These are phyloP conservation scores for Starmerella lactis-condensi DNA, from an alignment of 805 yeast genomes.

Conservation along the genomic window DNA sequence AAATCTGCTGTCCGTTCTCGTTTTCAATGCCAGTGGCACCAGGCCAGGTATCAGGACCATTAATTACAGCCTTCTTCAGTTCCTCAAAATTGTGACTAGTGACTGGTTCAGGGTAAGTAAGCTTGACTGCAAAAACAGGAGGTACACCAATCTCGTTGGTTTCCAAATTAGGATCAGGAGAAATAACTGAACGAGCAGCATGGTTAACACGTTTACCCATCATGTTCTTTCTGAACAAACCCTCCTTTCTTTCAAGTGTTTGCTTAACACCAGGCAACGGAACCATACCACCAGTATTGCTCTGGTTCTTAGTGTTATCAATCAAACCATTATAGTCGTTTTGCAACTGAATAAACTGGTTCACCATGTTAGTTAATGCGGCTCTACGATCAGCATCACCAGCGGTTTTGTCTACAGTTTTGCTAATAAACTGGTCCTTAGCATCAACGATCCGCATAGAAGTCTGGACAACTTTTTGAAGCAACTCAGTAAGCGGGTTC, in stretches of 20 bases:
- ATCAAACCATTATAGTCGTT: constrained; percentile 87
- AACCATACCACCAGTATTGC: constrained; percentile 42
- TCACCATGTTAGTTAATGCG: constrained; percentile 78
- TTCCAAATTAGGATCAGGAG: constrained; percentile 97
- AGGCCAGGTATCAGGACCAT: constrained; percentile 97
- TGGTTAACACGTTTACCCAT: constrained; percentile 99
- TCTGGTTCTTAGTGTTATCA: constrained; percentile 78
- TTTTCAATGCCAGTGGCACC: constrained; percentile 94
- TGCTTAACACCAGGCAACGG: constrained; percentile 94
- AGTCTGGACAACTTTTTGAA: constrained; percentile 63
- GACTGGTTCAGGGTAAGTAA: constrained; percentile 97
- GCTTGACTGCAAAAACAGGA: constrained; percentile 87
- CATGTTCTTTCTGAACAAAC: constrained; percentile 56
- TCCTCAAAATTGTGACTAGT: constrained; percentile 80
- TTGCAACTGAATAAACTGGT: constrained; percentile 84
- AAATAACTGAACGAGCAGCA: constrained; percentile 97
- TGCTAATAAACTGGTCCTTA: constrained; percentile 57
- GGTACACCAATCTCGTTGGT: constrained; percentile 98
- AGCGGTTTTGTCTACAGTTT: constrained; percentile 40
- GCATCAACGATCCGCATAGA: constrained; percentile 69
- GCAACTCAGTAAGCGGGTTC: constrained; percentile 75
- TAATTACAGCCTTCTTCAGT: constrained; percentile 81
- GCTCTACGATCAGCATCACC: constrained; percentile 47
- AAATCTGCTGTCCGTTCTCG: constrained; percentile 75
- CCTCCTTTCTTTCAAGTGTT: constrained; percentile 95